phyloP scores from a whole-genome alignment of 1,139 yeast genomes.

The Arxiozyma bovina region DNA sequence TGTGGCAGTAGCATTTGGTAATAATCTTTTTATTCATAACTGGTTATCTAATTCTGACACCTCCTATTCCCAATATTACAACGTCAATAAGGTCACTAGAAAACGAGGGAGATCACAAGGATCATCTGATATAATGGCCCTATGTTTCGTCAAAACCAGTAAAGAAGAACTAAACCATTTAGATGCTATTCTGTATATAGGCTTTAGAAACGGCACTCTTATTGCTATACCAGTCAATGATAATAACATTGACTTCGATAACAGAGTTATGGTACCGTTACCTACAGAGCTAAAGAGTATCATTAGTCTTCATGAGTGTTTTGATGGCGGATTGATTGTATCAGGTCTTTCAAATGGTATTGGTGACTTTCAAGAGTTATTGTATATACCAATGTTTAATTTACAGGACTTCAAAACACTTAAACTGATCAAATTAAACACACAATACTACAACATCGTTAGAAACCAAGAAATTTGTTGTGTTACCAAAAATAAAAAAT shows the following conservation, averaged over 20 bases:
- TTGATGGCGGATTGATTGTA: conserved; percentile 1
- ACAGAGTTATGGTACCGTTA: background rate
- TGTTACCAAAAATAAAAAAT: conserved; percentile 14
- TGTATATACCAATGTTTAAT: background rate
- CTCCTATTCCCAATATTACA: background rate
- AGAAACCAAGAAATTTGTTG: conserved; percentile 16
- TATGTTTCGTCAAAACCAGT: background rate
- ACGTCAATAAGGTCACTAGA: background rate
- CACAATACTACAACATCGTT: conserved; percentile 17
- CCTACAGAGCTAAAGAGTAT: background rate
- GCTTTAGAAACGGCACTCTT: background rate
- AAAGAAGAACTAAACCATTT: background rate
- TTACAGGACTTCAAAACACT: background rate
- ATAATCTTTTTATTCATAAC: background rate
- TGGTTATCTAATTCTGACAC: background rate
- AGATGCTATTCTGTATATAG: background rate
- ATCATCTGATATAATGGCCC: background rate
- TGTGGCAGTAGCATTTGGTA: background rate
- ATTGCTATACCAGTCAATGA: background rate
- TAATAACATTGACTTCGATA: background rate
- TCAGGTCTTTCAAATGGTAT: background rate
- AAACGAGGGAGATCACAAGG: background rate
- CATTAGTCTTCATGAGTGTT: background rate
- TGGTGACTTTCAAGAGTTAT: background rate
- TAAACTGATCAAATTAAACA: conserved; percentile 4